Percentiles rank a stretch among this genome's conserved stretches.
phyloP scores from a whole-genome alignment of 306 rosid species.

The Glycine latifolia region DNA sequence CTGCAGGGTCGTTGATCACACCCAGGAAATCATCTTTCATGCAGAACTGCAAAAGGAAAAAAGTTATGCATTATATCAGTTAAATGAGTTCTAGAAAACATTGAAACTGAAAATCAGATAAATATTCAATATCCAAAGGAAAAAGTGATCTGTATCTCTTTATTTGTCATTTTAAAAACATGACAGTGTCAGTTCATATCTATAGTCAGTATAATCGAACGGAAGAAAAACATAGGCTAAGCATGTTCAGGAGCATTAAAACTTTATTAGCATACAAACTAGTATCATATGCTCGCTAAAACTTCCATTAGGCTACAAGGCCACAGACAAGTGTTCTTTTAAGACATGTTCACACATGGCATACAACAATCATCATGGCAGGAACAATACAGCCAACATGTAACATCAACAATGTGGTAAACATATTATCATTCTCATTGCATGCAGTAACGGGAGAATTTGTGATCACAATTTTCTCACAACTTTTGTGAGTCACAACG shows the following conservation, averaged over 20 bases:
- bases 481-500: background rate
- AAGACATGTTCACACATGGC: constrained; percentile 1
- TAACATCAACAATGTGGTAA: background rate
- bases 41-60: constrained; percentile 70
- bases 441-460: constrained; percentile 9
- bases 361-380: constrained; percentile 4
- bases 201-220: background rate
- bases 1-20: constrained; percentile 88
- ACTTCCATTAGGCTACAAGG: constrained; percentile 20
- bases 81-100: background rate
- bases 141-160: background rate
- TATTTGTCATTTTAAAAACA: background rate
- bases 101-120: background rate
- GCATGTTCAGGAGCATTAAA: constrained; percentile 1
- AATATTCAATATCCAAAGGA: constrained; percentile 11
- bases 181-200: background rate
- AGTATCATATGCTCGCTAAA: constrained; percentile 26
- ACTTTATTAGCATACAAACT: background rate
- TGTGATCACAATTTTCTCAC: background rate
- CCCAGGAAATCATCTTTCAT: constrained; percentile 98
- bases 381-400: constrained; percentile 20
- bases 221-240: background rate
- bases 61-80: background rate
- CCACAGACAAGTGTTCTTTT: background rate
- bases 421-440: background rate